These are phyloP conservation scores for Angophora floribunda DNA, from an alignment of 345 rosid species.

Conservation along the genomic window DNA sequence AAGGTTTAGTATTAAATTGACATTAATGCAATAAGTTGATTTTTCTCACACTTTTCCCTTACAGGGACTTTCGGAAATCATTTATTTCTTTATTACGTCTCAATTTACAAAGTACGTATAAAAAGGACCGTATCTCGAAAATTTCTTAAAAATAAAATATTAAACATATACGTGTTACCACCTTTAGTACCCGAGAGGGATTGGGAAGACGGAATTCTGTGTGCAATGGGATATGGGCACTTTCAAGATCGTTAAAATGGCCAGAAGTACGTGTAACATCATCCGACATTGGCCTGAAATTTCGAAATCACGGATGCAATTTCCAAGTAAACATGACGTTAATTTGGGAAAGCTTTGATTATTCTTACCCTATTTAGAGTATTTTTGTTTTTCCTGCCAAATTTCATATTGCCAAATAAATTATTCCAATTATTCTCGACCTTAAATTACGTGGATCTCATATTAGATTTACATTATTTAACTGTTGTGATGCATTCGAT, in stretches of 20 bases:
- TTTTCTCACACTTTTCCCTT: background rate
- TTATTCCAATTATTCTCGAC: background rate
- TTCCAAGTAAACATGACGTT: background rate
- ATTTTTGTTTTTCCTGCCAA: background rate
- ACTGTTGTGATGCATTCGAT: background rate
- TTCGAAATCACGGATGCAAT: background rate
- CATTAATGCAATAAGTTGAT: too few species aligned
- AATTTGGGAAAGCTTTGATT: background rate
- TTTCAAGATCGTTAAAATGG: background rate
- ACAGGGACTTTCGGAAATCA: background rate
- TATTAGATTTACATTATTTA: background rate
- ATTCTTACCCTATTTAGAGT: background rate
- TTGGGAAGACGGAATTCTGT: background rate
- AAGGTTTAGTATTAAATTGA: too few species aligned
- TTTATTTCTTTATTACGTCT: background rate
- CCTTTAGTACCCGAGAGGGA: background rate
- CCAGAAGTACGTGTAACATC: background rate
- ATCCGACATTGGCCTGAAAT: background rate
- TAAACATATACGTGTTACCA: background rate
- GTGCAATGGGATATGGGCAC: background rate
- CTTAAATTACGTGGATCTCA: background rate
- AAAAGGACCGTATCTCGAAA: background rate
- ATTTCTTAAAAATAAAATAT: fast-evolving
- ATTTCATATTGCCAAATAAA: background rate
- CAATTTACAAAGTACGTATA: background rate